Percentiles rank a stretch among this genome's conserved stretches.
phyloP scores from a whole-genome alignment of 139 green algal genomes.

The Tetratostichococcus sp. region DNA sequence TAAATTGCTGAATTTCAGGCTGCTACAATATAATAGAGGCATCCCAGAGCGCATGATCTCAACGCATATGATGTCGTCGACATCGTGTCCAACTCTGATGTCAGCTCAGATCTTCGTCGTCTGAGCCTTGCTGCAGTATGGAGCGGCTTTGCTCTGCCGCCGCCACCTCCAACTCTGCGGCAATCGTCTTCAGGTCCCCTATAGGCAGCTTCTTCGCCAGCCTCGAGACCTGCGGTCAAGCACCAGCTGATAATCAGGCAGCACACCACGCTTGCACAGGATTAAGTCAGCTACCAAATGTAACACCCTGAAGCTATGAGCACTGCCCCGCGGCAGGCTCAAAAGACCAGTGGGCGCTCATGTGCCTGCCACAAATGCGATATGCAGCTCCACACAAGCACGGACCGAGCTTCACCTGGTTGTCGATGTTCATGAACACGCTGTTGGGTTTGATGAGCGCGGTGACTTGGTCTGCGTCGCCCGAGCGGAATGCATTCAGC shows the following conservation, averaged over 20 bases:
- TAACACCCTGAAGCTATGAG: not conserved
- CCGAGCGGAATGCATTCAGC: constrained; percentile 66
- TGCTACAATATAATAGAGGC: no score
- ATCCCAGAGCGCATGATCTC: no score
- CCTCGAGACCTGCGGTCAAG: constrained; percentile 5
- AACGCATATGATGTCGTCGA: no score
- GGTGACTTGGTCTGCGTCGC: constrained; percentile 13
- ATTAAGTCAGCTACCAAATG: no score
- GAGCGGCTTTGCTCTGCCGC: not conserved
- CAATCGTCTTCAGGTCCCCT: constrained; percentile 27
- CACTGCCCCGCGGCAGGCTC: not conserved
- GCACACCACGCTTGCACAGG: not conserved
- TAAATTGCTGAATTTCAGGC: no score
- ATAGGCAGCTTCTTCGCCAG: constrained; percentile 46
- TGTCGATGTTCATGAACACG: constrained; percentile 41
- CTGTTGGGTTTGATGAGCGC: constrained; percentile 6
- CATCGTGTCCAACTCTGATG: no score
- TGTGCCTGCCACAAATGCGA: no score
- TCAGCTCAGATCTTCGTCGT: not conserved
- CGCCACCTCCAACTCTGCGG: constrained; percentile 16
- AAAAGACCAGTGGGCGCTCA: no score
- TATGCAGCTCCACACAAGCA: no score
- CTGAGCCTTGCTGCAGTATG: not conserved
- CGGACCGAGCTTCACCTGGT: no score
- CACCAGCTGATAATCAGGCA: constrained; percentile 17